A percentile compares a stretch with the other conserved stretches of the same genome.
These are phyloP conservation scores for Fusarium sp. DNA, from an alignment of 2,329 filamentous ascomycete genomes.

Conservation along the genomic window DNA sequence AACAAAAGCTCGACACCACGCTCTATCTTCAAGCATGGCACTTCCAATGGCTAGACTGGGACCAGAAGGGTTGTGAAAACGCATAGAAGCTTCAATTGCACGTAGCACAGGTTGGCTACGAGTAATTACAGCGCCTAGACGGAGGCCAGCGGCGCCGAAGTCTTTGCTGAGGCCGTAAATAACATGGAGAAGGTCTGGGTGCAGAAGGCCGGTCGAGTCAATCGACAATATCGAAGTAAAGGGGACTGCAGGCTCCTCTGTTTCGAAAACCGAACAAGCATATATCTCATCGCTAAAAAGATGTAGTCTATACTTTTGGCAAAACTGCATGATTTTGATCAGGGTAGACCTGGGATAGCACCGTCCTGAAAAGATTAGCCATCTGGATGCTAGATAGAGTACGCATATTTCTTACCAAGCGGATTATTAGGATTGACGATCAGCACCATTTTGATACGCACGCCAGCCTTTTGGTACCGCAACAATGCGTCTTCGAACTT, in stretches of 20 bases:
- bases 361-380: conserved; percentile 47
- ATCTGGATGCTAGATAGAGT: not conserved
- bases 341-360: conserved; percentile 61
- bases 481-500: conserved; percentile 60
- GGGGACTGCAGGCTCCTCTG: conserved; percentile 47
- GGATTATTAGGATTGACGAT: conserved; percentile 68
- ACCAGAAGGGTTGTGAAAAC: conserved; percentile 63
- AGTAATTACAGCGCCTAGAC: conserved; percentile 63
- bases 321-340: conserved; percentile 61
- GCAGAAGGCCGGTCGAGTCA: conserved; percentile 57
- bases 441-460: conserved; percentile 60
- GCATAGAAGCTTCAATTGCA: conserved; percentile 55
- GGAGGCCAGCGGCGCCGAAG: conserved; percentile 66
- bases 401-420: conserved; percentile 52
- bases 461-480: conserved; percentile 51
- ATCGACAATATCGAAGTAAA: conserved; percentile 66
- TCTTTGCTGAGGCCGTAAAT: conserved; percentile 62
- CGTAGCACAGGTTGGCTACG: conserved; percentile 50
- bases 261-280: conserved; percentile 63
- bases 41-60: conserved; percentile 58
- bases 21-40: conserved; percentile 60
- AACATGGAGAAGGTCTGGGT: conserved; percentile 63
- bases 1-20: conserved; percentile 61
- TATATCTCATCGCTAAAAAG: conserved; percentile 71
- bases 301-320: conserved; percentile 63